Evolutionary conservation across 495 filamentous ascomycete species (phyloP).

Genomic region (Aspergillus mulundensis): DNA sequence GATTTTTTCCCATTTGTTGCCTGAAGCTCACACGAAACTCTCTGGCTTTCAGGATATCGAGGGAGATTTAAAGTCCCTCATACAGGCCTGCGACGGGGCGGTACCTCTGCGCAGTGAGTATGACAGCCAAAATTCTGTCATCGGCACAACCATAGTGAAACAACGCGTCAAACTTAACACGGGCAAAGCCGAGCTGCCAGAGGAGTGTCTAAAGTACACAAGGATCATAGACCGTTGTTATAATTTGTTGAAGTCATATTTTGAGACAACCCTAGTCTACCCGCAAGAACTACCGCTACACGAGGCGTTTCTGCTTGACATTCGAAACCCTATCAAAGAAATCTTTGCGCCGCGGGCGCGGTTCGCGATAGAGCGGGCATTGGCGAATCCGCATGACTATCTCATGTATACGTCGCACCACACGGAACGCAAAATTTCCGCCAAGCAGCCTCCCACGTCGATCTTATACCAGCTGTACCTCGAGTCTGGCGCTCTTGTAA

Average conservation of each 20-base stretch:
- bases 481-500: slow-evolving; percentile 83
- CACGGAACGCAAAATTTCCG: slow-evolving; percentile 36
- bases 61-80: slow-evolving; percentile 29
- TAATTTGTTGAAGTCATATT: slow-evolving; percentile 49
- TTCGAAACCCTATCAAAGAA: slow-evolving; percentile 71
- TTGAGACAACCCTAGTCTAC: slow-evolving; percentile 49
- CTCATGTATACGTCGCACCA: slow-evolving; percentile 58
- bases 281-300: slow-evolving; percentile 65
- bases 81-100: slow-evolving; percentile 35
- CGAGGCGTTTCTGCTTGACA: slow-evolving; percentile 83
- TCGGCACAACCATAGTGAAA: slow-evolving; percentile 80
- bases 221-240: slow-evolving; percentile 64
- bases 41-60: slow-evolving; percentile 23
- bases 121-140: slow-evolving; percentile 61
- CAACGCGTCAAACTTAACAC: slow-evolving; percentile 84
- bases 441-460: slow-evolving; percentile 71
- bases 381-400: slow-evolving; percentile 80
- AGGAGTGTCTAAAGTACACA: slow-evolving; percentile 74
- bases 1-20: slow-evolving; percentile 20
- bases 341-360: slow-evolving; percentile 78
- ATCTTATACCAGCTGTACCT: slow-evolving; percentile 89
- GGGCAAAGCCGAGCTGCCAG: slow-evolving; percentile 67
- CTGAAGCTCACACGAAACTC: slow-evolving; percentile 14
- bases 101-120: slow-evolving; percentile 69
- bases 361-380: slow-evolving; percentile 72